A percentile compares a stretch with the other conserved stretches of the same genome.
phyloP scores from a whole-genome alignment of 345 rosid species.

The Murraya paniculata region DNA sequence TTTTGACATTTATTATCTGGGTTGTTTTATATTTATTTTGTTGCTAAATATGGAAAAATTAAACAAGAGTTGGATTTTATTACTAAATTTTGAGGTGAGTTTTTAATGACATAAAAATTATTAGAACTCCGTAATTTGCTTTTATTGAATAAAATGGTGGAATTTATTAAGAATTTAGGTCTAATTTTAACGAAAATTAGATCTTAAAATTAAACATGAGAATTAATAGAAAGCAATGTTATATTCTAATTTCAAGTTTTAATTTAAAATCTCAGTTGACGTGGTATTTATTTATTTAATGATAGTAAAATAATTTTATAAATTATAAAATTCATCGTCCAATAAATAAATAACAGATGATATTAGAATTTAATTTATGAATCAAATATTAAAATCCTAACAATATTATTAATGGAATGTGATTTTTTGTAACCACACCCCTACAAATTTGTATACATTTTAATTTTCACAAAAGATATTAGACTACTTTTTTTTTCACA shows the following conservation, averaged over 20 bases:
- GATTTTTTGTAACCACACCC: neutral
- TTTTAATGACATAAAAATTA: neutral
- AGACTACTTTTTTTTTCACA: neutral
- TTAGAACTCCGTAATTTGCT: neutral
- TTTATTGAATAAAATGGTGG: neutral
- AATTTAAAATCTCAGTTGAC: too few species aligned
- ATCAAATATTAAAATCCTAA: too few species aligned
- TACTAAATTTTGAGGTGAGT: neutral
- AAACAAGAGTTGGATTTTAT: neutral
- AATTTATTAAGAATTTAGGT: neutral
- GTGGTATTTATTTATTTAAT: too few species aligned
- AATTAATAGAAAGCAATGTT: neutral
- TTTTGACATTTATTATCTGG: neutral
- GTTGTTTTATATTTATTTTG: neutral
- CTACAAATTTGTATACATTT: neutral
- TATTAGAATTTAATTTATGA: too few species aligned
- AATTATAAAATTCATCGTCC: too few species aligned
- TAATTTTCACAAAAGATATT: too few species aligned
- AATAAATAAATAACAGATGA: too few species aligned
- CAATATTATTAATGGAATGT: too few species aligned
- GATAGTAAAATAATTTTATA: too few species aligned
- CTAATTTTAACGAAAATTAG: neutral
- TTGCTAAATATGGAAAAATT: neutral
- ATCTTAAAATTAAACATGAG: neutral
- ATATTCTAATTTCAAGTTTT: accelerated